Evolutionary conservation across 345 rosid genomes (phyloP).

Genomic region (Eucalyptus regnans): DNA sequence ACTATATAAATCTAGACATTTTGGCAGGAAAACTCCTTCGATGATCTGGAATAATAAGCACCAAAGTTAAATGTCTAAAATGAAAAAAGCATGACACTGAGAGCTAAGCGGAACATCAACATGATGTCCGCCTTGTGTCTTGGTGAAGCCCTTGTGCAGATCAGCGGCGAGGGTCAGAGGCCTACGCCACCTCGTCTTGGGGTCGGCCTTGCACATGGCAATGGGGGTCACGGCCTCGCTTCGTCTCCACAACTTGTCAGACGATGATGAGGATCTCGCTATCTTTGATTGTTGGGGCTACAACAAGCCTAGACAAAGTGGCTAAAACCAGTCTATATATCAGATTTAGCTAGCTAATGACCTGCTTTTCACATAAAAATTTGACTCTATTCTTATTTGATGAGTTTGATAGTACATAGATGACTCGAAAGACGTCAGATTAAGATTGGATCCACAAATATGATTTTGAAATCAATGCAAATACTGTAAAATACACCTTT

Average conservation of each 20-base stretch:
- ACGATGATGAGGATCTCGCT: background rate
- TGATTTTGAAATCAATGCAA: too few relatives aligned
- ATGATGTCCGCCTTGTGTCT: background rate
- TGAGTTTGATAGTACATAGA: too few relatives aligned
- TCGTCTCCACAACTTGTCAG: background rate
- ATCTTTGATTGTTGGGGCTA: background rate
- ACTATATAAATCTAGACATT: background rate
- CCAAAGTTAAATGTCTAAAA: background rate
- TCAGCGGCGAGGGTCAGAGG: background rate
- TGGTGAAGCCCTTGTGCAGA: background rate
- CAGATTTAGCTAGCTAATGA: too few relatives aligned
- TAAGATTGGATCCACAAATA: too few relatives aligned
- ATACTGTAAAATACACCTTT: too few relatives aligned
- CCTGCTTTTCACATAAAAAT: too few relatives aligned
- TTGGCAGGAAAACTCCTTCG: background rate
- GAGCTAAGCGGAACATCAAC: background rate
- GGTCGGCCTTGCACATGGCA: background rate
- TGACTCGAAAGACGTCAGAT: too few relatives aligned
- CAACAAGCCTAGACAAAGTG: too few relatives aligned
- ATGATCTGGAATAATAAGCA: background rate
- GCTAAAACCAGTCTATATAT: too few relatives aligned
- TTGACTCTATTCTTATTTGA: too few relatives aligned
- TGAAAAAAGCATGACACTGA: background rate
- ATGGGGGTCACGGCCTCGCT: background rate
- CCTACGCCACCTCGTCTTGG: too few relatives aligned